Evolutionary conservation across 495 filamentous ascomycete species (phyloP), one percentile per base, ranked within the genome.

Genomic region (Extremus antarcticus): DNA sequence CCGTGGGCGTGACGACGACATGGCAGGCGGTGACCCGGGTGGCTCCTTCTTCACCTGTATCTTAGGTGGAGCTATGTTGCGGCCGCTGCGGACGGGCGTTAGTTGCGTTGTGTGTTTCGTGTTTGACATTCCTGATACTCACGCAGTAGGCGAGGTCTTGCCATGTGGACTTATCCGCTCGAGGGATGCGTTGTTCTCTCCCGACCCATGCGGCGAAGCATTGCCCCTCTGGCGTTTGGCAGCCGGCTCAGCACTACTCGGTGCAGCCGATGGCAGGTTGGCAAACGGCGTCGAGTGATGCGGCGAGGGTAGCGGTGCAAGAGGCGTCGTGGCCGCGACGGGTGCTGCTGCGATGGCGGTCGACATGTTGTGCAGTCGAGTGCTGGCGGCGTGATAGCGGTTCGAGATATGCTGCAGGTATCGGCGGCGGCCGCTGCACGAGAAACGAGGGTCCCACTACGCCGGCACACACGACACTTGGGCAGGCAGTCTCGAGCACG

Each of bases 21-120:
- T 77, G 38, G 85, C 84, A 46, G 92, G 92, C 13, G 82, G 82
- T 23, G 89, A 89, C 7, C 13, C 29, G 7, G 13, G 29, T 8
- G 87, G 84, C 68, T 98, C 92, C 72, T 95, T 95, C 76, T 97
- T 97, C 40, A 98, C 90, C 57, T 94, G 80, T 57, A 96, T 91
- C 69, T 86, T 88, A 13, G 87, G 66, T 32, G 66, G 84, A 51
- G 78, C 71, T 51, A 71, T 68, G 58, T 53, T 72, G 8, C 63
- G 57, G 39, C 56, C 56, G 23, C 74, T 71, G 55, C 57, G 50
- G 62, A 11, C 20, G 38, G 21, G 7, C 20, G 23, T 59, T 45
- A 50, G 40, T 39, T 25, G 19, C 11, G 15, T 45, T 21, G 8
- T 17, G 7, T 7, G 17, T 45, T 21, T 8, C 16, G 41, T 21